Percentiles rank a stretch among this genome's conserved stretches.
Conservation (phyloP, 2,329 filamentous ascomycete genomes). For the Epichloe sibirici region DNA sequence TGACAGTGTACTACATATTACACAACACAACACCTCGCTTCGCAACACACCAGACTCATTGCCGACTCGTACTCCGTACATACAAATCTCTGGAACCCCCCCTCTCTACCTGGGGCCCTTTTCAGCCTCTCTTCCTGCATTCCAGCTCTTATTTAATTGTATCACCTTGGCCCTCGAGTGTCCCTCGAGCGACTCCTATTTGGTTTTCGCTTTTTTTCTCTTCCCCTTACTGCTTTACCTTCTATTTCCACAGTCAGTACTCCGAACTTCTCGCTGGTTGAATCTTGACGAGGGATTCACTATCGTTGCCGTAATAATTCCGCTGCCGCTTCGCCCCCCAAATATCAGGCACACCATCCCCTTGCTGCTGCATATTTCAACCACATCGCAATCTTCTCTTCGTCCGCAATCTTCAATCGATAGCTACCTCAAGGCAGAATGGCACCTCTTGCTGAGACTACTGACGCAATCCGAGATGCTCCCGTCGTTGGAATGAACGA, state of each 20-base stretch:
- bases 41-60: neutral
- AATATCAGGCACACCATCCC: neutral
- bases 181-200: neutral
- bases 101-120: neutral
- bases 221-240: neutral
- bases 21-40: no score
- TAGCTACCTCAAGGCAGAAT: slow-evolving; percentile 7
- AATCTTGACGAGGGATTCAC: no score
- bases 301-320: neutral
- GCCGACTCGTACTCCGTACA: no score
- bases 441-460: slow-evolving; percentile 13
- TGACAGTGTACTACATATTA: no score
- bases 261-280: neutral
- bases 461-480: slow-evolving; percentile 14
- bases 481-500: slow-evolving; percentile 8
- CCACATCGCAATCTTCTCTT: neutral
- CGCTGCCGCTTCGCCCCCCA: neutral
- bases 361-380: neutral
- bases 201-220: neutral
- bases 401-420: no score
- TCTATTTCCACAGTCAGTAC: neutral
- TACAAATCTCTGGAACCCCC: neutral
- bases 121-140: neutral
- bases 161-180: neutral
- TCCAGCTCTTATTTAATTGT: neutral